Evolutionary conservation across 495 filamentous ascomycete species (phyloP), one percentile per base, ranked within the genome.

Genomic region (Xylaria flabelliformis): DNA sequence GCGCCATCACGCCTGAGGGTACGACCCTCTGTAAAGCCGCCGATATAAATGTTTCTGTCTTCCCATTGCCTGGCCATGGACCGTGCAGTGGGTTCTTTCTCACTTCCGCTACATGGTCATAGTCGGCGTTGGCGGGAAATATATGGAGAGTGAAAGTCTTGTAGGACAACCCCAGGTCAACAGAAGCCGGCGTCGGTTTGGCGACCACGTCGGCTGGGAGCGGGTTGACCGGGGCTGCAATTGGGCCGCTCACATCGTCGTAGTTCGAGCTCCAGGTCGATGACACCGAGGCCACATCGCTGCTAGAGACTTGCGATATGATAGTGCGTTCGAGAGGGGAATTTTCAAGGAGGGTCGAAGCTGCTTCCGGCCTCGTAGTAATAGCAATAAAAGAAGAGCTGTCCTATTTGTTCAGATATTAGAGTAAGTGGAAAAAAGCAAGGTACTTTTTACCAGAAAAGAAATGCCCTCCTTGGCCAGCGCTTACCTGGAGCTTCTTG

Each of bases 401-500:
- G 64, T 85, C 81, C 77, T 75, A 36, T 48, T 70, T 55, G 48
- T 17, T 4, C 19, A 44, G 67, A 9, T 24, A 4, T 44, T 19
- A 50, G 70, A 73, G 29, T 6, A 56, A 8, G 2, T 32, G 51
- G n/a, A n/a, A n/a, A 15, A 56, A 15, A 12, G 13, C 21, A 29
- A 56, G 26, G 3, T 10, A 21, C 2, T 17, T 0, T 32, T 9
- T 29, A 26, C 50, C 9, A 3, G 21, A 26, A 53, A 61, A 48
- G 50, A 19, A 2, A 26, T 39, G 13, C 44, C n/a, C 44, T 55
- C n/a, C 44, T 55, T 48, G 0, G 34, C 34, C 34, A 36, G 53
- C 12, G 77, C 80, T 26, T 83, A 94, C 93, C 75, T 88, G 86
- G 24, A 94, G 82, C 74, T 88, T 90, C 79, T 90, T 89, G 82